Percentiles rank a stretch among this genome's conserved stretches.
These are phyloP conservation scores for Colletotrichum brevisporum DNA, from an alignment of 2,329 filamentous ascomycete genomes.

Conservation along the genomic window DNA sequence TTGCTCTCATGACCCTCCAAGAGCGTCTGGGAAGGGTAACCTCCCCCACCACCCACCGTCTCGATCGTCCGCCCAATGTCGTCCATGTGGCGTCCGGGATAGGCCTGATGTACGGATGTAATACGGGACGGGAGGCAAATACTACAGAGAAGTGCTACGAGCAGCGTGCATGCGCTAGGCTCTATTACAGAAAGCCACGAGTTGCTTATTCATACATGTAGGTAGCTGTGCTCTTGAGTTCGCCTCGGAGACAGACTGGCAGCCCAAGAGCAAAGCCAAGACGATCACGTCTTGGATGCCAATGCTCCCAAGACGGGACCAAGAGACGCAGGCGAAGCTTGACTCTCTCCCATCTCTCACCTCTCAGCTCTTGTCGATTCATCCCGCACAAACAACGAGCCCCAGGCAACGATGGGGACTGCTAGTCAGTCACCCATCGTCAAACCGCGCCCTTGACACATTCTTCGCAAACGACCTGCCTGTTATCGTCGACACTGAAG, in stretches of 20 bases:
- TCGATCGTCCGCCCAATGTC: conserved; percentile 4
- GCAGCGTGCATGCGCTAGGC: neutral
- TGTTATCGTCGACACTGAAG: too few species aligned
- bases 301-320: conserved; percentile 12
- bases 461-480: neutral
- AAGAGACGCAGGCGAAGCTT: conserved; percentile 4
- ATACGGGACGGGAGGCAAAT: neutral
- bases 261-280: conserved; percentile 1
- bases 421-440: neutral
- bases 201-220: too few species aligned
- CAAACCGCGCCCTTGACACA: conserved; percentile 8
- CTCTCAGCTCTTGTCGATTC: neutral
- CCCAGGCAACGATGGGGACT: too few species aligned
- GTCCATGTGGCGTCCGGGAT: conserved; percentile 8
- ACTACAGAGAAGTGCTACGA: neutral
- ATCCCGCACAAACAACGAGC: neutral
- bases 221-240: neutral
- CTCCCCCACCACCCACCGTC: neutral
- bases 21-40: conserved; percentile 7
- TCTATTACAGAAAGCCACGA: too few species aligned
- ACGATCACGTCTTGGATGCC: neutral
- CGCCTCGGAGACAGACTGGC: neutral
- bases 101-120: neutral
- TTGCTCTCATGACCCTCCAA: conserved; percentile 1
- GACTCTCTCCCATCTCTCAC: neutral